Conservation (phyloP, 1,139 yeast genomes). For the Geotrichum restrictum region DNA sequence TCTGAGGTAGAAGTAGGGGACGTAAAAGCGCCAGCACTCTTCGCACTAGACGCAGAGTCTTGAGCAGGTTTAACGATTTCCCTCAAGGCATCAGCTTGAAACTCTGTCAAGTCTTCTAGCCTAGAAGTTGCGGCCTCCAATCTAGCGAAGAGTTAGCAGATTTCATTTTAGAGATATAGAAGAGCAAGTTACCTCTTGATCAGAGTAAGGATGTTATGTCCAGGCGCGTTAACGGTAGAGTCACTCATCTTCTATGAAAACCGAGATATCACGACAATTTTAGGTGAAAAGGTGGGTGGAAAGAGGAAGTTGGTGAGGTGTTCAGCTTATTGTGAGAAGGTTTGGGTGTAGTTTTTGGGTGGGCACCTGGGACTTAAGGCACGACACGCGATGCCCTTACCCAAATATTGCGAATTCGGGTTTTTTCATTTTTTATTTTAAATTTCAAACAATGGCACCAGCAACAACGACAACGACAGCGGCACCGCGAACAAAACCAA, state of each 20-base stretch:
- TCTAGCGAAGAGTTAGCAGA: slow-evolving; percentile 38
- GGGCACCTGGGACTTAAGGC: no score
- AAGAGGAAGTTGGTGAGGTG: slow-evolving; percentile 15
- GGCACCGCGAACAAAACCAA: no score
- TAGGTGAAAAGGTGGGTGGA: no score
- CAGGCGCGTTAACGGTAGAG: slow-evolving; percentile 62
- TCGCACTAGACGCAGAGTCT: slow-evolving; percentile 28
- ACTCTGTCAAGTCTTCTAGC: slow-evolving; percentile 80
- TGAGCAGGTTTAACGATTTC: slow-evolving; percentile 16
- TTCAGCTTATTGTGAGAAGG: not conserved
- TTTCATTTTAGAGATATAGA: no score
- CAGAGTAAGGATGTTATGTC: slow-evolving; percentile 75
- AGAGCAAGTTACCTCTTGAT: slow-evolving; percentile 52
- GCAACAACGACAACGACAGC: no score
- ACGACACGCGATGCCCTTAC: slow-evolving; percentile 3
- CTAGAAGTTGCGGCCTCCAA: slow-evolving; percentile 92
- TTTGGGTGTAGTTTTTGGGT: not conserved
- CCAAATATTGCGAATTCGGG: not conserved
- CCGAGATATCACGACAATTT: no score
- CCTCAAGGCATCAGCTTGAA: slow-evolving; percentile 53
- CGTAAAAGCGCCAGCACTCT: slow-evolving; percentile 18
- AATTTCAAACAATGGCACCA: no score
- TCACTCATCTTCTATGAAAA: slow-evolving; percentile 41
- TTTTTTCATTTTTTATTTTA: not conserved
- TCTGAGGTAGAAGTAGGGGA: slow-evolving; percentile 23